A percentile compares a stretch with the other conserved stretches of the same genome.
Conservation (phyloP, 1,284 basidiomycete species). For the Fomitopsis betulina region DNA sequence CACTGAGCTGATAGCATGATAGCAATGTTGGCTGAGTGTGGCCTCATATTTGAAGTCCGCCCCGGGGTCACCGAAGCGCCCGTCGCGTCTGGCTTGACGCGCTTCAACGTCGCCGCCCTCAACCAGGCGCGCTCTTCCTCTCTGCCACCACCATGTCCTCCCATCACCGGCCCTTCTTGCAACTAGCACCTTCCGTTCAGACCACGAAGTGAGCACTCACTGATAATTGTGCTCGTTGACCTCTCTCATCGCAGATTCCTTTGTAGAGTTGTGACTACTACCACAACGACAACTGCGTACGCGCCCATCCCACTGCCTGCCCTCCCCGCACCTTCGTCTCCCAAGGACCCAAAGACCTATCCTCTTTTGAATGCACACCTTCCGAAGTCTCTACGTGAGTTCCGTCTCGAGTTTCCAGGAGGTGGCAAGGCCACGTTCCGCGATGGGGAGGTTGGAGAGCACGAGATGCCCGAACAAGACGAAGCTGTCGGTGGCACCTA, state of each 20-base stretch:
- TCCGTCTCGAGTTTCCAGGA: slow-evolving; percentile 74
- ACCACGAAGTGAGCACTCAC: slow-evolving; percentile 61
- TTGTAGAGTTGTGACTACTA: slow-evolving; percentile 77
- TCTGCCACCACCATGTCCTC: slow-evolving; percentile 43
- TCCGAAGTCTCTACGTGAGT: slow-evolving; percentile 63
- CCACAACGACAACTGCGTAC: slow-evolving; percentile 80
- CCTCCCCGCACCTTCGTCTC: slow-evolving; percentile 60
- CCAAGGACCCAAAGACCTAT: slow-evolving; percentile 75
- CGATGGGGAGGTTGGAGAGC: slow-evolving; percentile 57
- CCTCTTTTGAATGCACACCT: slow-evolving; percentile 68
- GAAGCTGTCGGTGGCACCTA: slow-evolving; percentile 60
- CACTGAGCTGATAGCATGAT: too few relatives aligned
- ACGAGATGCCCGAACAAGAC: slow-evolving; percentile 68
- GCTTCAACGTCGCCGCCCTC: slow-evolving; percentile 10
- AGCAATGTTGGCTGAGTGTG: too few relatives aligned
- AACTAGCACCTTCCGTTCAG: slow-evolving; percentile 71
- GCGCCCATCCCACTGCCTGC: slow-evolving; percentile 74
- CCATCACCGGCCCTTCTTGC: slow-evolving; percentile 54
- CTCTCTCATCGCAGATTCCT: slow-evolving; percentile 21
- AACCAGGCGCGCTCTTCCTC: slow-evolving; percentile 13
- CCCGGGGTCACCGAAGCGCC: slow-evolving; percentile 8
- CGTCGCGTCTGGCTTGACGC: slow-evolving; percentile 15
- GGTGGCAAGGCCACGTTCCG: slow-evolving; percentile 73
- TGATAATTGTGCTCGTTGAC: slow-evolving; percentile 1
- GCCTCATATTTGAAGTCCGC: slow-evolving; percentile 13